Evolutionary conservation across 768 basidiomycete species (phyloP).

Genomic region (Pleurotus tuoliensis): DNA sequence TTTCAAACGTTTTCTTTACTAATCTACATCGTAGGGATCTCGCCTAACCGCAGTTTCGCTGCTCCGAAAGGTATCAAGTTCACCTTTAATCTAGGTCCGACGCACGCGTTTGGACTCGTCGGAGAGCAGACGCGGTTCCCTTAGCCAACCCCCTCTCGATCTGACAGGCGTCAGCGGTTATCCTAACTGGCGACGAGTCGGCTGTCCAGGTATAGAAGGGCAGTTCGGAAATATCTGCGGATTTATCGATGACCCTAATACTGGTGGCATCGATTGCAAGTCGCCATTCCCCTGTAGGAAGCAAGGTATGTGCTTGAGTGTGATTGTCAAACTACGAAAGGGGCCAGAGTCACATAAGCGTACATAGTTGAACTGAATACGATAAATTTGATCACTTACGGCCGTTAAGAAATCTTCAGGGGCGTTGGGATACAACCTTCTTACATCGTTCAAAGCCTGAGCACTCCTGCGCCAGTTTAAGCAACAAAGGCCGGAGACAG

Average conservation of each 20-base stretch:
- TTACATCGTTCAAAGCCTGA: conserved; percentile 31
- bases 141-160: conserved; percentile 31
- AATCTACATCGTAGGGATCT: conserved; percentile 31
- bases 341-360: neutral
- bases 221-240: conserved; percentile 19
- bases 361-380: neutral
- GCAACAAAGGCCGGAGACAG: no score
- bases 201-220: conserved; percentile 39
- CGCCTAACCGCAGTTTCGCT: conserved; percentile 35
- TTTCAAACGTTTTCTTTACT: no score
- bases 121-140: conserved; percentile 35
- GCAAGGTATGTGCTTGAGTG: conserved; percentile 33
- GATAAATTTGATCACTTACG: conserved; percentile 17
- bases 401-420: conserved; percentile 31
- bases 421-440: conserved; percentile 31
- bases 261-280: conserved; percentile 36
- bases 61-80: conserved; percentile 37
- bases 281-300: conserved; percentile 34
- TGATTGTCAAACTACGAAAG: conserved; percentile 31
- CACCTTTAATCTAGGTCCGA: conserved; percentile 26
- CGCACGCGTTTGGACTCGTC: conserved; percentile 27
- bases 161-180: conserved; percentile 34
- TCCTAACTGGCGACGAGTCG: conserved; percentile 32
- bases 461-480: conserved; percentile 23
- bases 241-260: conserved; percentile 28